phyloP scores from a whole-genome alignment of 2,329 filamentous ascomycete genomes.

The Teratosphaeria pseudoeucalypti region DNA sequence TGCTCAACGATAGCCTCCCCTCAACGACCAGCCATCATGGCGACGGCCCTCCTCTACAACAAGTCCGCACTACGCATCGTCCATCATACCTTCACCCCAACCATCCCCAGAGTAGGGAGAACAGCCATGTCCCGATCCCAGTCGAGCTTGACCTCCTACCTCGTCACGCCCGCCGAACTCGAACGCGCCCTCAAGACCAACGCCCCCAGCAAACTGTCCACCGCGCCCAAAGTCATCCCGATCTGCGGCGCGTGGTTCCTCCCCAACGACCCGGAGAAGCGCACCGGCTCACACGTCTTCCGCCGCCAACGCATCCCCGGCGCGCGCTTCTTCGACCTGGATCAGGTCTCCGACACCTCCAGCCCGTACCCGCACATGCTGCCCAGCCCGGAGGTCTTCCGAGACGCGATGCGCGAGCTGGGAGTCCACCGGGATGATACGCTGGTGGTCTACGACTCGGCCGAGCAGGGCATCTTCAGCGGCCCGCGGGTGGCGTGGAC shows the following conservation, averaged over 20 bases:
- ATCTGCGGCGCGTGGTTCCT: slow-evolving; percentile 94
- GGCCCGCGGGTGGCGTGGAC: slow-evolving; percentile 94
- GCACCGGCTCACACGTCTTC: slow-evolving; percentile 73
- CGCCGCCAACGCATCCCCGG: slow-evolving; percentile 73
- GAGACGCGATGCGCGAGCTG: slow-evolving; percentile 75
- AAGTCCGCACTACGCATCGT: slow-evolving; percentile 2
- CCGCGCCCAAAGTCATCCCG: slow-evolving; percentile 73
- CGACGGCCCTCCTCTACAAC: slow-evolving; percentile 10
- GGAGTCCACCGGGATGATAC: slow-evolving; percentile 81
- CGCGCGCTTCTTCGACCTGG: slow-evolving; percentile 91
- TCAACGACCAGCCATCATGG: not conserved
- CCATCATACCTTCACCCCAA: slow-evolving; percentile 9
- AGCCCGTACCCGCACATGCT: slow-evolving; percentile 97
- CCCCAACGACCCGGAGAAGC: slow-evolving; percentile 67
- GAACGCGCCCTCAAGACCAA: slow-evolving; percentile 73
- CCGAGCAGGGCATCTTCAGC: slow-evolving; percentile 86
- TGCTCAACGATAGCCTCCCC: not conserved
- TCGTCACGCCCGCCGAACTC: slow-evolving; percentile 78
- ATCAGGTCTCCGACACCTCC: slow-evolving; percentile 76
- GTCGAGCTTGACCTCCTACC: slow-evolving; percentile 59
- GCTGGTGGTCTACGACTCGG: slow-evolving; percentile 87
- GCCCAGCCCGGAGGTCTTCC: slow-evolving; percentile 69
- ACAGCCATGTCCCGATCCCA: slow-evolving; percentile 27
- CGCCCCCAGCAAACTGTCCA: slow-evolving; percentile 66
- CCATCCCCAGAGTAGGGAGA: slow-evolving; percentile 5